These are phyloP conservation scores for Gynochthodes officinalis DNA, from an alignment of 257 asterid species.

Conservation along the genomic window DNA sequence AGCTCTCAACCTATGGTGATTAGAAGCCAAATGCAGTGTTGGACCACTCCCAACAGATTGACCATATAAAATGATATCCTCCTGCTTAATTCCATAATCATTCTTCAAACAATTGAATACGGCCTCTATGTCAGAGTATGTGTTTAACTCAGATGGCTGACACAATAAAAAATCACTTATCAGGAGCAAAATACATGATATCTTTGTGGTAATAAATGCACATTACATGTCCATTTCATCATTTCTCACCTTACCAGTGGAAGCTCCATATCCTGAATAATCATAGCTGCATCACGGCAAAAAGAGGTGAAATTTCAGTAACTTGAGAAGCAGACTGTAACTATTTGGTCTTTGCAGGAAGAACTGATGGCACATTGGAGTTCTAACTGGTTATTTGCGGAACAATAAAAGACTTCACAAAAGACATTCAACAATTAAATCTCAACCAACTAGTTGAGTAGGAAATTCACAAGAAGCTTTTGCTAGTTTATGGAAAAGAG, in stretches of 20 bases:
- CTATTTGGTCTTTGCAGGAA: not conserved
- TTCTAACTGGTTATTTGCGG: not conserved
- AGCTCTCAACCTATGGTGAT: conserved; percentile 67
- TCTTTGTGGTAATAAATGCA: not conserved
- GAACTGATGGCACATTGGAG: not conserved
- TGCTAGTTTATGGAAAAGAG: not conserved
- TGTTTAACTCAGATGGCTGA: conserved; percentile 96
- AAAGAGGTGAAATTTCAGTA: conserved; percentile 7
- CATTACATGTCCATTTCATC: conserved; percentile 1
- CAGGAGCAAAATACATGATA: not conserved
- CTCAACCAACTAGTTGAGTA: not conserved
- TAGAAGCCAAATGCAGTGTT: conserved; percentile 85
- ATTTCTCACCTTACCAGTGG: conserved; percentile 89
- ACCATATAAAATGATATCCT: conserved; percentile 91
- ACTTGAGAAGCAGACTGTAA: not conserved
- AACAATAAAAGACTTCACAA: not conserved
- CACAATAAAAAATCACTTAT: conserved; percentile 18
- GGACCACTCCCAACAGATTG: conserved; percentile 99
- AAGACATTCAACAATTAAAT: not conserved
- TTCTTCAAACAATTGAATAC: conserved; percentile 80
- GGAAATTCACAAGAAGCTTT: not conserved
- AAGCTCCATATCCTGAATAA: conserved; percentile 96
- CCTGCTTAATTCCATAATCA: conserved; percentile 81
- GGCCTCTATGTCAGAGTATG: conserved; percentile 91
- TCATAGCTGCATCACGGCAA: conserved; percentile 70